Evolutionary conservation across 768 basidiomycete genomes (phyloP).

Genomic region (Calocybe gangraenosa): DNA sequence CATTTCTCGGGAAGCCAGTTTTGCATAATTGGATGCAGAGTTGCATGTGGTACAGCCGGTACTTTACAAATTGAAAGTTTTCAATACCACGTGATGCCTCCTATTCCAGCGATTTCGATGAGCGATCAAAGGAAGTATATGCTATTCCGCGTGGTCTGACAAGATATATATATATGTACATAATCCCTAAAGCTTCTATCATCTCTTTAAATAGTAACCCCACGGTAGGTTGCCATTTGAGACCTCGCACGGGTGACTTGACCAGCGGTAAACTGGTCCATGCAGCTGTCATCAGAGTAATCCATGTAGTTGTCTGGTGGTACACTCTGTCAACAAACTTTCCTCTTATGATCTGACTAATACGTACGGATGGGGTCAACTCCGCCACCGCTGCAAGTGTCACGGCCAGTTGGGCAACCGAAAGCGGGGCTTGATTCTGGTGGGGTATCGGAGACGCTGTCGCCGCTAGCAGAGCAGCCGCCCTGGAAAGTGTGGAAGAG

Average conservation of each 20-base stretch:
- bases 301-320: slow-evolving; percentile 49
- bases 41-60: too few relatives aligned
- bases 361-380: slow-evolving; percentile 40
- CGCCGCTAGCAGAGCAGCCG: slow-evolving; percentile 36
- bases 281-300: slow-evolving; percentile 48
- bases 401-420: slow-evolving; percentile 35
- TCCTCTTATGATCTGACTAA: background rate
- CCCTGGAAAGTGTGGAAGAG: slow-evolving; percentile 59
- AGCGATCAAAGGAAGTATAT: too few relatives aligned
- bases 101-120: too few relatives aligned
- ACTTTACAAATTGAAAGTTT: too few relatives aligned
- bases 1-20: too few relatives aligned
- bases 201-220: slow-evolving; percentile 22
- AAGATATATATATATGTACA: too few relatives aligned
- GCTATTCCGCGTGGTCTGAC: too few relatives aligned
- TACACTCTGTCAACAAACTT: background rate
- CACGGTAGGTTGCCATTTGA: slow-evolving; percentile 43
- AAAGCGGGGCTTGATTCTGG: slow-evolving; percentile 38
- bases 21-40: too few relatives aligned
- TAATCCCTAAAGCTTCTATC: background rate
- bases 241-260: slow-evolving; percentile 35
- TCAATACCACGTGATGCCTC: too few relatives aligned
- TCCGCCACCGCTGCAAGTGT: slow-evolving; percentile 36
- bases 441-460: slow-evolving; percentile 43
- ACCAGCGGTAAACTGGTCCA: slow-evolving; percentile 44